Base-by-base conservation (phyloP, 768 basidiomycete species). In the Wakefieldia striispora region DNA sequence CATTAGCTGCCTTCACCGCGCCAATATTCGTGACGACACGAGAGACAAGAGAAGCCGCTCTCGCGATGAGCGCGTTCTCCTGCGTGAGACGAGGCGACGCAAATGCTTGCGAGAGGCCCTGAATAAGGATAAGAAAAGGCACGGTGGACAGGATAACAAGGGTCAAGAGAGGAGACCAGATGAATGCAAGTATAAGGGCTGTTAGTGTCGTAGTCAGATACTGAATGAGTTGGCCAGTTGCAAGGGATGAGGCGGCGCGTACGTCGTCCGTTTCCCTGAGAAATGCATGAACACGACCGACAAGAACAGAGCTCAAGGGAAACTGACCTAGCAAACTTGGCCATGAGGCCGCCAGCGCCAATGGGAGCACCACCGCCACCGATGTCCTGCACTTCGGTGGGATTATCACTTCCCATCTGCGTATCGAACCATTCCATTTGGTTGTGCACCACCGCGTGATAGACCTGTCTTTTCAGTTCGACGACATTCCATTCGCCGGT, bases 1-100 rank as follows among this genome's bases (percentile, higher is more conserved):
- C 93, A 67, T 93, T 95, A 77, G 92, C 93, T 0, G 88, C 89
- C 65, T 97, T 97, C 68, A 97, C 91, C 3, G 94, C 97, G 13
- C 87, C 69, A 59, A 98, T 93, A 38, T 86, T 81, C 6, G 81
- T 64, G 12, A 83, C 70, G 3, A 88, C 83, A 23, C 93, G 85
- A 53, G 95, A 87, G 58, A 94, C 75, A 49, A 87, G 77, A 4
- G 88, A 86, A 0, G 90, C 87, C 0, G 88, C 88, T n/a, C 75
- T 71, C 6, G 84, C 82, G 4, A 85, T 80, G 16, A 84, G 77
- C 0, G 72, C 62, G 41, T 88, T 83, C 58, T 97, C 93, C 21
- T 61, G 67, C 3, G 74, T 70, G 48, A 93, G 79, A 40, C 87
- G 77, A 0, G 91, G 89, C 7, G 75, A 72, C 2, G 84, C 84